phyloP scores from a whole-genome alignment of 305 asterid genomes.

The Solanum hybrid region DNA sequence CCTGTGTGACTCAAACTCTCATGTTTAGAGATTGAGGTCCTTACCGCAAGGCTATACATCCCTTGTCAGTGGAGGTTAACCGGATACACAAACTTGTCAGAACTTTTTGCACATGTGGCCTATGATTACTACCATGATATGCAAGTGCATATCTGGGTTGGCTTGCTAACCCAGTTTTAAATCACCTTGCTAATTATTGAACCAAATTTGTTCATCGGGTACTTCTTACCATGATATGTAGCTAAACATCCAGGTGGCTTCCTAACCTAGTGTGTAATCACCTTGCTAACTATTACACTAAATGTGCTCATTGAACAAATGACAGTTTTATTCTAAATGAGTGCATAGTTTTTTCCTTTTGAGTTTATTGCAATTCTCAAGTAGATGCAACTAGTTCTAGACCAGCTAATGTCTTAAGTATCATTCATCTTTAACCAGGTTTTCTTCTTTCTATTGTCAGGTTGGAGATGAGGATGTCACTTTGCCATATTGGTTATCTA shows the following conservation, averaged over 20 bases:
- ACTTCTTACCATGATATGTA: neutral
- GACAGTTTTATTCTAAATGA: neutral
- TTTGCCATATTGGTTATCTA: slow-evolving; percentile 93
- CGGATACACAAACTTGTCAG: neutral
- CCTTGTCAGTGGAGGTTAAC: neutral
- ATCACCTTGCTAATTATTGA: neutral
- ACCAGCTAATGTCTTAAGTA: neutral
- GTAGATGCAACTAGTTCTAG: neutral
- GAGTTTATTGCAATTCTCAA: neutral
- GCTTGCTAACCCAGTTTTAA: neutral
- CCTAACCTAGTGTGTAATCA: neutral
- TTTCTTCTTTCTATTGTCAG: slow-evolving; percentile 26
- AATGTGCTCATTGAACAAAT: neutral
- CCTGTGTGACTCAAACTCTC: neutral
- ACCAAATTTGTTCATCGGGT: neutral
- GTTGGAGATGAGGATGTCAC: slow-evolving; percentile 61
- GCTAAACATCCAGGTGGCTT: neutral
- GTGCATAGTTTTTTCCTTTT: neutral
- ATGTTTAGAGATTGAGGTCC: neutral
- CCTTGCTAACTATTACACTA: neutral
- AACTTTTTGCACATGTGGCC: neutral
- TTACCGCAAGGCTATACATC: neutral
- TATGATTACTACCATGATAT: neutral
- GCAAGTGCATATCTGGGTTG: neutral
- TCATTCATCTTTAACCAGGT: slow-evolving; percentile 2